phyloP scores from a whole-genome alignment of 345 rosid species.

The Dimocarpus longan region DNA sequence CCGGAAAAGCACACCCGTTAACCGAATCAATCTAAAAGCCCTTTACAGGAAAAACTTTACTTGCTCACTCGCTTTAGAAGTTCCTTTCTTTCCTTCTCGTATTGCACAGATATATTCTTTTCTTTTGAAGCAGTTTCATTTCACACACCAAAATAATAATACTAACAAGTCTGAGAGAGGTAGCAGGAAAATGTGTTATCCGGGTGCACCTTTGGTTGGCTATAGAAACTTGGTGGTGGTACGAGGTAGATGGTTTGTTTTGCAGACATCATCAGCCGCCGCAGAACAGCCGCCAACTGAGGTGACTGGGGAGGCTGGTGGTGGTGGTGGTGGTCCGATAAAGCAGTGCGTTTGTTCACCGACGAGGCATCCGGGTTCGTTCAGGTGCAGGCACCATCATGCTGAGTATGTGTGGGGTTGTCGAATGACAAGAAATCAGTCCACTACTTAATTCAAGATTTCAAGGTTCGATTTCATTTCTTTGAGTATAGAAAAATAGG shows the following conservation, averaged over 20 bases:
- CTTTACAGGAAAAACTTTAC: conserved; percentile 33
- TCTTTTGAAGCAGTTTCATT: conserved; percentile 7
- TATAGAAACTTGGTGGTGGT: conserved; percentile 9
- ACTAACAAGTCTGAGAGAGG: background rate
- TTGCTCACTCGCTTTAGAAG: conserved; percentile 24
- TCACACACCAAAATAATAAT: background rate
- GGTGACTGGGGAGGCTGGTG: conserved; percentile 24
- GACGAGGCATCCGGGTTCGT: conserved; percentile 75
- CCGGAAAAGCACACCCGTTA: conserved; percentile 16
- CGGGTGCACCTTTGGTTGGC: conserved; percentile 13
- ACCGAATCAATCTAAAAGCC: conserved; percentile 17
- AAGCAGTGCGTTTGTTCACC: conserved; percentile 73
- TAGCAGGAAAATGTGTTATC: conserved; percentile 30
- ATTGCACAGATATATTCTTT: conserved; percentile 23
- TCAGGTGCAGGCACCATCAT: conserved; percentile 76
- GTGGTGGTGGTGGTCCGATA: conserved; percentile 21
- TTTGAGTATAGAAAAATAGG: background rate
- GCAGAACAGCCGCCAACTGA: conserved; percentile 16
- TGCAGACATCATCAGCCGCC: conserved; percentile 3
- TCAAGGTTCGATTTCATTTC: background rate
- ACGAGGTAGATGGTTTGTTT: conserved; percentile 24
- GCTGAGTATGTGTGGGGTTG: conserved; percentile 54
- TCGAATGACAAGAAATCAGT: conserved; percentile 11
- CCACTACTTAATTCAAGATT: background rate
- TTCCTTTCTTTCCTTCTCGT: conserved; percentile 30